Evolutionary conservation across 805 yeast genomes (phyloP).

Genomic region (Nakazawaea ishiwadae): DNA sequence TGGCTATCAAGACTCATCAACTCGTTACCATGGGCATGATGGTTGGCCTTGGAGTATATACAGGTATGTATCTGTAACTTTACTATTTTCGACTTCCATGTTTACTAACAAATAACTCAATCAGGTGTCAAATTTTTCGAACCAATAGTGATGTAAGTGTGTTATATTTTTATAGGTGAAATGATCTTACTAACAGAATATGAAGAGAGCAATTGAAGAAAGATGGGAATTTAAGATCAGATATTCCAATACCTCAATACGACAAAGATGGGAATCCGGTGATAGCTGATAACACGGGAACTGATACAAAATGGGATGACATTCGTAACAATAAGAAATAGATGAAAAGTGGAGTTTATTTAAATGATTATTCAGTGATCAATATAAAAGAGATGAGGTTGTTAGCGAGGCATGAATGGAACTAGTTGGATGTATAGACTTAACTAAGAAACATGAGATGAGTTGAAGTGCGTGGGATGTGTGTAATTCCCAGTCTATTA

Average conservation of each 20-base stretch:
- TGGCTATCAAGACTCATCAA: constrained; percentile 17
- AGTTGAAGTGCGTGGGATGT: no score
- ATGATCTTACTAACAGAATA: no score
- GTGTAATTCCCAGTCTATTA: no score
- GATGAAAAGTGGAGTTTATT: no score
- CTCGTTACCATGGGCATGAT: constrained; percentile 22
- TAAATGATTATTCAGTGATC: no score
- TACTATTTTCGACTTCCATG: constrained; percentile 2
- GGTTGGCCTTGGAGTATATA: constrained; percentile 37
- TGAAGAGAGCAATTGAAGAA: constrained; percentile 54
- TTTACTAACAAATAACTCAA: background rate
- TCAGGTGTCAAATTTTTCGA: constrained; percentile 64
- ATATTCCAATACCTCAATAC: constrained; percentile 51
- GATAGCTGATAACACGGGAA: constrained; percentile 12
- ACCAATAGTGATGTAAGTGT: constrained; percentile 62
- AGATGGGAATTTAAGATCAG: constrained; percentile 62
- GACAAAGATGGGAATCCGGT: constrained; percentile 38
- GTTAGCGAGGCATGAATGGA: no score
- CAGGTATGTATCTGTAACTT: constrained; percentile 24
- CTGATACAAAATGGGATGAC: constrained; percentile 1
- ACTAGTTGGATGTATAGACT: no score
- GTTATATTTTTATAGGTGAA: no score
- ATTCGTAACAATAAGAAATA: background rate
- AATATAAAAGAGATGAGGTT: no score
- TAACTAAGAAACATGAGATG: no score